Evolutionary conservation across 208 protist genomes (phyloP), one percentile per base, ranked within the genome.

Genomic region (Crithidia bombi): DNA sequence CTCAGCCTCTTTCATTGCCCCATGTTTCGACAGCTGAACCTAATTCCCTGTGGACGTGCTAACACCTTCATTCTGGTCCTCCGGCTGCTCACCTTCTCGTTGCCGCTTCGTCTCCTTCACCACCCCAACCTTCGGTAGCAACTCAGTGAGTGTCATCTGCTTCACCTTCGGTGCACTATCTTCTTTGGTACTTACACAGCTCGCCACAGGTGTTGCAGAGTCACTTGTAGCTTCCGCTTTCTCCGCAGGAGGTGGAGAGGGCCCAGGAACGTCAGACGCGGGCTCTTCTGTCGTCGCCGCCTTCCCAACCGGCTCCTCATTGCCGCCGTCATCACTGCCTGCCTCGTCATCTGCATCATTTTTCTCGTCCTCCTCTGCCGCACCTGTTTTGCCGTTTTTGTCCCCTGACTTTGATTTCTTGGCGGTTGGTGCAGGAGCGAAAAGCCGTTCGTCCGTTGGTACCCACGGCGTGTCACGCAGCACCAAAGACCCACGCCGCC

Each of bases 371-470:
- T 35, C 47, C 39, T 66, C 50, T 65, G 14, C 32, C 2, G 26
- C 28, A 3, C 39, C 17, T 3, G 5, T n/a, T 0, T 23, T 23
- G 23, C 14, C 51, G 32, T 3, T 39, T 2, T 61, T 32, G 4
- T 39, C 28, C 4, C 26, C 47, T 10, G 54, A 5, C 49, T 62
- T 75, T 50, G 47, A 0, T 33, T 69, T 79, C 67, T 62, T 73
- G 58, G 39, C 43, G 25, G 62, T 26, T n/a, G 65, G 4, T 23
- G 39, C 47, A 14, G 39, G 49, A 49, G 65, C 63, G 30, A 92
- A 96, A 9, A 96, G 78, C 7, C 91, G 76, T 28, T 88, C 86
- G 73, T 96, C 91, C 25, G 82, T 89, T 21, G 79, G 68, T 1
- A 72, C 50, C 88, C 87, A 93, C 33, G 91, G 88, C 54, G 71